Evolutionary conservation across 2,329 filamentous ascomycete species (phyloP), one percentile per base, ranked within the genome.

Genomic region (Colletotrichum paranaense): DNA sequence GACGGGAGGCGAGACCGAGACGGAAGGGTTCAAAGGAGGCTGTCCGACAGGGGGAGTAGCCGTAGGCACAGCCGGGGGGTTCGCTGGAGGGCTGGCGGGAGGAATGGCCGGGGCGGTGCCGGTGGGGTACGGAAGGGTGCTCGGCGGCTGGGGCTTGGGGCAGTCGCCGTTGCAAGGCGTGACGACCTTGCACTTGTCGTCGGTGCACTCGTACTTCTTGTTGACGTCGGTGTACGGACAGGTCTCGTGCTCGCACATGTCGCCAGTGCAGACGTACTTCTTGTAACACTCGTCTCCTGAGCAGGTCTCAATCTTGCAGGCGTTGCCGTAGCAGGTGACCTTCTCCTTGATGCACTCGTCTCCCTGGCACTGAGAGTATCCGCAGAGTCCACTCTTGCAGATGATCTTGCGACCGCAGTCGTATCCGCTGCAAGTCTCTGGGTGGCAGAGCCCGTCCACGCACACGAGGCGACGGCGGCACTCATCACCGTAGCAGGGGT

Each of bases 151-250:
- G 6, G 79, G 67, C 58, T 76, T 78, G 38, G 78, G 76, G 78
- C 82, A 83, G 74, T 81, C 24, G 1, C 81, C 75, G 22, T 75
- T 74, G 59, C 75, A 68, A 78, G 80, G 81, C 57, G 77, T 70
- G 74, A 78, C 77, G 35, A 76, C 72, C 22, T 73, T 68, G 76
- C 82, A 84, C 67, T 80, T 74, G 64, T 76, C 78, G 52, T 79
- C 79, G 75, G 77, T 76, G 78, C 82, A 84, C 76, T 81, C 76
- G 64, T 83, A 72, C 78, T 82, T 82, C 68, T 78, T 77, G 65
- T 76, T 67, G 32, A 9, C 52, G 75, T 78, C 77, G 1, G 77
- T 73, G 22, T 67, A 74, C 32, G 76, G 28, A 74, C 75, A 77
- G 49, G 74, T 5, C 55, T 76, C 69, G 72, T 76, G 80, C 66